Conservation (phyloP, 2,329 filamentous ascomycete species). For the Cytospora mali region DNA sequence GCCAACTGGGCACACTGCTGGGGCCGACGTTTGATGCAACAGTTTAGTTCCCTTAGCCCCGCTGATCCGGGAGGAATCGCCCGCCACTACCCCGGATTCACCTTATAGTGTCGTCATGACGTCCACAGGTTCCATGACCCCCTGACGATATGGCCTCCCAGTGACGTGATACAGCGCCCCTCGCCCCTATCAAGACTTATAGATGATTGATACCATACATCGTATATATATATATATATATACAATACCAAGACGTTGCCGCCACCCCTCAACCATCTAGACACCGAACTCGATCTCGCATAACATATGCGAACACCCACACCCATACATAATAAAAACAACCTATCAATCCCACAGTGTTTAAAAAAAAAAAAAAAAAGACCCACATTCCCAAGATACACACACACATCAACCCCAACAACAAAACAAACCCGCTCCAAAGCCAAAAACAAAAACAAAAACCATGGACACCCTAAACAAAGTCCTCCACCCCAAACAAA, state of each 20-base stretch:
- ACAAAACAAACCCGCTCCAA: no score
- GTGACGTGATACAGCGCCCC: not conserved
- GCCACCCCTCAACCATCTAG: not conserved
- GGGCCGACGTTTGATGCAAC: not conserved
- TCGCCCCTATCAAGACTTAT: not conserved
- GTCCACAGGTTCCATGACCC: not conserved
- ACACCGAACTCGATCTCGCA: not conserved
- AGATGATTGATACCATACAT: not conserved
- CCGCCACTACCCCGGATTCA: not conserved
- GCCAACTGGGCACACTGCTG: not conserved
- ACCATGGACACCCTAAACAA: slow-evolving; percentile 28
- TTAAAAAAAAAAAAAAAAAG: no score
- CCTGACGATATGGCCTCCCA: not conserved
- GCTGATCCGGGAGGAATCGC: not conserved
- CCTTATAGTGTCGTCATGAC: not conserved
- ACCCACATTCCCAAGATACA: no score
- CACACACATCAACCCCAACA: not conserved
- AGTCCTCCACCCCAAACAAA: slow-evolving; percentile 25
- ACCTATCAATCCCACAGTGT: not conserved
- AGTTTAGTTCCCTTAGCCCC: not conserved
- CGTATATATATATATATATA: no score
- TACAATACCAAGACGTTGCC: no score
- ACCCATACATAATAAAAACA: not conserved
- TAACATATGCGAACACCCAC: no score
- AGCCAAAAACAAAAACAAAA: no score